Base-by-base conservation (phyloP, 1,139 yeast genomes). In the Lodderomyces pseudojiufengensis region DNA sequence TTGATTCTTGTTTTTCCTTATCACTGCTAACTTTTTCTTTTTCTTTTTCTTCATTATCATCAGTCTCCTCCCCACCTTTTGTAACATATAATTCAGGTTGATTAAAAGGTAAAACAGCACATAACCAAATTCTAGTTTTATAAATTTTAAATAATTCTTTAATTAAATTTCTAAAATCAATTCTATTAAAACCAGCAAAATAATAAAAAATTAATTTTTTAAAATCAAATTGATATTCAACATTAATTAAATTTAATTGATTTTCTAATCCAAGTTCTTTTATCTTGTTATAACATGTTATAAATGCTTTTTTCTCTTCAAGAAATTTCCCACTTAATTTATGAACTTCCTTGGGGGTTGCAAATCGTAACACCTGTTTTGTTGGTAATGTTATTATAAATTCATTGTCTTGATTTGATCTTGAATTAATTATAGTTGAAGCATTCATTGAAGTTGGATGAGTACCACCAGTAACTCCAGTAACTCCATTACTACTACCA, bases 121-220 rank as follows among this genome's bases (percentile, higher is more conserved):
- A 90, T 71, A 90, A 76, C 98, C 98, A 94, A 50, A 92, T 92
- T 54, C 98, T 76, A 1, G 97, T 92, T 64, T 92, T 92, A 72
- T 88, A 92, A 42, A 87, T 84, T 52, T 92, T 82, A 68, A 92
- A 92, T 45, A 92, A 66, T 52, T 92, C 97, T 49, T 92, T 84
- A 40, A 92, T 95, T 52, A 94, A 73, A 31, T 85, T 95, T 51
- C 98, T 73, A 59, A 92, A 92, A 59, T 92, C 98, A 43, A 92
- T 84, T 50, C 98, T 72, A 52, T 82, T 82, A 48, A 78, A 78
- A 27, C 84, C 80, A 27, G 84, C 82, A 50, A 63, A 70, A 62
- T 92, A 92, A 57, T 88, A 92, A 56, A 92, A 90, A 3, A 95
- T 92, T 54, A 92, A 71, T 62, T 94, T 92, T 53, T 95, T 81